Percentiles rank a stretch among this genome's conserved stretches.
phyloP scores from a whole-genome alignment of 2,329 filamentous ascomycete genomes.

The Claviceps monticola region DNA sequence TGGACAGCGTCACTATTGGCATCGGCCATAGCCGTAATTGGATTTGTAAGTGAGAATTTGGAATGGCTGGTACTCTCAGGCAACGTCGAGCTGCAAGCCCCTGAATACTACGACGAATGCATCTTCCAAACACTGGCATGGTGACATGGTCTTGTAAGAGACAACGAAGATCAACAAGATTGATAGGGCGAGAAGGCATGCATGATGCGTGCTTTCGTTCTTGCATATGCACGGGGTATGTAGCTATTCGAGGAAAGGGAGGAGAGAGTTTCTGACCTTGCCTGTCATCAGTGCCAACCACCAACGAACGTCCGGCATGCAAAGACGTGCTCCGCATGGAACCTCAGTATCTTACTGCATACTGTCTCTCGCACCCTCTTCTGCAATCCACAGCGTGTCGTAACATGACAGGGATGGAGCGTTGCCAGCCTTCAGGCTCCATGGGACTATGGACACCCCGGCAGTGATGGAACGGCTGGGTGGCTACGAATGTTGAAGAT shows the following conservation, averaged over 20 bases:
- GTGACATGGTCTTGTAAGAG: conserved; percentile 2
- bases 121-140: conserved; percentile 2
- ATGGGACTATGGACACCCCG: conserved; percentile 8
- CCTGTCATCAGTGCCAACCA: conserved; percentile 1
- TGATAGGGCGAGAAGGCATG: too few species aligned
- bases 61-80: conserved; percentile 5
- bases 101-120: not conserved
- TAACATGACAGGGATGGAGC: conserved; percentile 8
- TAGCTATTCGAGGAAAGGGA: not conserved
- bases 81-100: conserved; percentile 1
- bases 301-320: not conserved
- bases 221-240: not conserved
- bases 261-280: not conserved
- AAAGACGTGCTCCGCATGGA: not conserved
- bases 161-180: not conserved
- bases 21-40: conserved; percentile 2
- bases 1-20: not conserved
- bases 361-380: not conserved
- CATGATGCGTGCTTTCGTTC: too few species aligned
- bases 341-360: conserved; percentile 1
- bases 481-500: conserved; percentile 4
- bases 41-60: not conserved
- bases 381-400: conserved; percentile 3
- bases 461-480: conserved; percentile 8
- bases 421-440: conserved; percentile 7